These are phyloP conservation scores for Gossypium thurberi DNA, from an alignment of 345 rosid species.

Conservation along the genomic window DNA sequence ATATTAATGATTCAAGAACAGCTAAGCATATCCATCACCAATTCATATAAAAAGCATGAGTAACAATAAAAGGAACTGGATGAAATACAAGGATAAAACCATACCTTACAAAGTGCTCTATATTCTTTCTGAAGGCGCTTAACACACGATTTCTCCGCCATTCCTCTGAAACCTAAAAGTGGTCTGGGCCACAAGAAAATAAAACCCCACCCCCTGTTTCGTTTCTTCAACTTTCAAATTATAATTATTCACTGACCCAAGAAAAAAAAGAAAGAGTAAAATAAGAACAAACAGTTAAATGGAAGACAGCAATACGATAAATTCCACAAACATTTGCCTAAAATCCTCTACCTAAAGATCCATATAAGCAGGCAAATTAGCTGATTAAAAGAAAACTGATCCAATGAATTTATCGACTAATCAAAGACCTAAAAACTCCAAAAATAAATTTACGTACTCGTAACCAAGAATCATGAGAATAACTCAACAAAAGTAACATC, in stretches of 20 bases:
- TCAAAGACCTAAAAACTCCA: neutral
- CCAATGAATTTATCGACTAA: neutral
- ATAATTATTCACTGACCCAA: conserved; percentile 2
- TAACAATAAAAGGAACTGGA: neutral
- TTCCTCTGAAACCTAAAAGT: conserved; percentile 19
- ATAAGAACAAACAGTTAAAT: conserved; percentile 1
- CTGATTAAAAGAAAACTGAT: neutral
- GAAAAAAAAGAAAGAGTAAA: neutral
- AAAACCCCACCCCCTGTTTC: conserved; percentile 1
- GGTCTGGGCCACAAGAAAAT: neutral
- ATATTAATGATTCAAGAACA: neutral
- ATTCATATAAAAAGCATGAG: neutral
- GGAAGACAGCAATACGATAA: neutral
- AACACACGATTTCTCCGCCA: conserved; percentile 92
- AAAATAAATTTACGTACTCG: neutral
- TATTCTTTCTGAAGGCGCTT: conserved; percentile 95
- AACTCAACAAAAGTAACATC: neutral
- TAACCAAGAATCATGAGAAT: neutral
- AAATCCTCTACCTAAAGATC: neutral
- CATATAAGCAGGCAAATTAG: neutral
- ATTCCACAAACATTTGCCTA: neutral
- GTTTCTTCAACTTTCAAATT: conserved; percentile 6
- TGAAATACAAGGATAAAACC: conserved; percentile 8
- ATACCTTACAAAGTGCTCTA: conserved; percentile 92
- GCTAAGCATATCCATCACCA: conserved; percentile 4